Evolutionary conservation across 208 protist species (phyloP).

Genomic region (Trypanosoma theileri): DNA sequence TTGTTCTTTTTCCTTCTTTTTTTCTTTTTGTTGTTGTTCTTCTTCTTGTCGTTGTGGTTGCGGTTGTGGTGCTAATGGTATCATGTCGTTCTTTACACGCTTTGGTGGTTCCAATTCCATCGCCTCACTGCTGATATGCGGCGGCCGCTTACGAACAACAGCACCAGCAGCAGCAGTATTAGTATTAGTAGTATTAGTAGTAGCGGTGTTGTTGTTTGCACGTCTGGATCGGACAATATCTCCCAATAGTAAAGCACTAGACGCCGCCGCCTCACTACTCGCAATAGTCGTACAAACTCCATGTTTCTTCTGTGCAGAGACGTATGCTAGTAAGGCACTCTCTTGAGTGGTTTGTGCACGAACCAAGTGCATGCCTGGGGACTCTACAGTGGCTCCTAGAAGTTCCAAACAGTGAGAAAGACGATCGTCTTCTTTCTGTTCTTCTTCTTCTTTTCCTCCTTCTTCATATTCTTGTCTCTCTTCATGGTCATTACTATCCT

Average conservation of each 20-base stretch:
- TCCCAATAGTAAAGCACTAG: background rate
- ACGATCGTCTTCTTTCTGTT: conserved; percentile 6
- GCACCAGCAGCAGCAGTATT: background rate
- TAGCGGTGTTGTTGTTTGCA: background rate
- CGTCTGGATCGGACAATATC: background rate
- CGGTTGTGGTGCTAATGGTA: no score
- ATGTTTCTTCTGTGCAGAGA: background rate
- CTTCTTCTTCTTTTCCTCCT: background rate
- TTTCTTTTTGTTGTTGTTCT: no score
- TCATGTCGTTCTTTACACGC: background rate
- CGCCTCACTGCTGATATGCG: conserved; percentile 2
- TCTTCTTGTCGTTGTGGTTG: no score
- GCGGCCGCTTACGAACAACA: background rate
- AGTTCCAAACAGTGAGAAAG: conserved; percentile 22
- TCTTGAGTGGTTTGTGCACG: conserved; percentile 10
- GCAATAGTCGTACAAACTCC: background rate
- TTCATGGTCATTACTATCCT: background rate
- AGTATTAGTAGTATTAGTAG: background rate
- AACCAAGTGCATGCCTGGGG: conserved; percentile 8
- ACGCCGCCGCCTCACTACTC: background rate
- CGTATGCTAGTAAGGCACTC: background rate
- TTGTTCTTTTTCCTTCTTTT: no score
- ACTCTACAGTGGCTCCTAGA: conserved; percentile 2
- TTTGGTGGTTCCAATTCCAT: background rate
- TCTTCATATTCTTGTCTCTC: conserved; percentile 1